Evolutionary conservation across 1,139 yeast species (phyloP).

Genomic region (Candida sp.): DNA sequence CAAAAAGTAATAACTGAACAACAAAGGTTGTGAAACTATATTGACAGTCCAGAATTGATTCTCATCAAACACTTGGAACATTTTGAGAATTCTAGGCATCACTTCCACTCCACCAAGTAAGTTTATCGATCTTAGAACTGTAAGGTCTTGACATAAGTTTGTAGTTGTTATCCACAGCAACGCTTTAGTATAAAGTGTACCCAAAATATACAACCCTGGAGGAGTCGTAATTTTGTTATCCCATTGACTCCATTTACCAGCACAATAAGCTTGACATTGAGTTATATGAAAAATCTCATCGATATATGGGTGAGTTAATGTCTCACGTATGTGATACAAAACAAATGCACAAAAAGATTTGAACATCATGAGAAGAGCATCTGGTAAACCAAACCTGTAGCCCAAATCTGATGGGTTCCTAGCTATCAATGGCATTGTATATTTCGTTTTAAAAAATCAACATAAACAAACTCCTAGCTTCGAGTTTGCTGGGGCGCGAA

Average conservation of each 20-base stretch:
- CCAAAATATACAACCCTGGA: conserved; percentile 82
- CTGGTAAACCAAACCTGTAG: background rate
- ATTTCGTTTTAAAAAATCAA: background rate
- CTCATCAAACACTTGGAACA: conserved; percentile 19
- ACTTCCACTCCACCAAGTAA: conserved; percentile 58
- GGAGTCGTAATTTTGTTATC: conserved; percentile 95
- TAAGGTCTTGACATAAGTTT: conserved; percentile 28
- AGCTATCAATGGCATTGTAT: background rate
- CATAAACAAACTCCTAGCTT: background rate
- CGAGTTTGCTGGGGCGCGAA: background rate
- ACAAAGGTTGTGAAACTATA: conserved; percentile 61
- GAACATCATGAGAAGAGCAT: conserved; percentile 8
- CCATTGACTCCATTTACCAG: conserved; percentile 64
- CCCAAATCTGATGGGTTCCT: background rate
- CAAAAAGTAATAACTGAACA: conserved; percentile 68
- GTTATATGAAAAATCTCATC: conserved; percentile 88
- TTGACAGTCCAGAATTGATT: conserved; percentile 46
- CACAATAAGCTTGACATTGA: conserved; percentile 69
- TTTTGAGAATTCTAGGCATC: conserved; percentile 39
- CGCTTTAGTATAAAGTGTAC: conserved; percentile 43
- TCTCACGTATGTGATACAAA: conserved; percentile 13
- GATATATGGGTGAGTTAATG: conserved; percentile 42
- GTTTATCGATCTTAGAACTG: conserved; percentile 55
- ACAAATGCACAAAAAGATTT: conserved; percentile 13
- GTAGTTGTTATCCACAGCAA: conserved; percentile 15